A percentile compares a stretch with the other conserved stretches of the same genome.
Evolutionary conservation across 768 basidiomycete species (phyloP).

Genomic region (Pleurotus salmoneostramineus): DNA sequence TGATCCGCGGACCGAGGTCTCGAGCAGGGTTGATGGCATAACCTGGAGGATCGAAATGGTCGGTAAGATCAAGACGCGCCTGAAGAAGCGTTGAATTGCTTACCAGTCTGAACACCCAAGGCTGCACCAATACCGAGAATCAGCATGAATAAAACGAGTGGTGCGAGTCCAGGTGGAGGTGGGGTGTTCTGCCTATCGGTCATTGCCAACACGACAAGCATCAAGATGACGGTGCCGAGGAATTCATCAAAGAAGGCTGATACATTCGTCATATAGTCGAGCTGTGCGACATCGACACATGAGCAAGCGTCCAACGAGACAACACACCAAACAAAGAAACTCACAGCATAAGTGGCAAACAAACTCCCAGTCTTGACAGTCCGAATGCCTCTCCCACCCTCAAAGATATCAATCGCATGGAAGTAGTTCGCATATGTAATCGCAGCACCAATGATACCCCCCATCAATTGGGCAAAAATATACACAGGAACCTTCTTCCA

Average conservation of each 20-base stretch:
- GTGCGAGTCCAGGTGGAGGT: constrained; percentile 46
- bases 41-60: constrained; percentile 12
- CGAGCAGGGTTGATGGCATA: constrained; percentile 40
- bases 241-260: constrained; percentile 51
- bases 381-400: constrained; percentile 51
- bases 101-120: constrained; percentile 63
- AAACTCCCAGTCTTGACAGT: constrained; percentile 53
- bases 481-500: constrained; percentile 77
- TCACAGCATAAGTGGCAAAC: constrained; percentile 58
- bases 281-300: constrained; percentile 15
- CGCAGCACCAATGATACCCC: constrained; percentile 57
- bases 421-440: constrained; percentile 66
- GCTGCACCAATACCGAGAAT: constrained; percentile 54
- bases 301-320: neutral
- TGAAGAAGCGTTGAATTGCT: neutral
- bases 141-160: constrained; percentile 52
- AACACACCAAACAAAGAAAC: constrained; percentile 13
- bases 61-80: neutral
- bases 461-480: constrained; percentile 61
- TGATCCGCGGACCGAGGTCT: constrained; percentile 57
- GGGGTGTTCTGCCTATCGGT: constrained; percentile 52
- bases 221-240: constrained; percentile 52
- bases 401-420: constrained; percentile 63
- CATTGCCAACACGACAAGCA: constrained; percentile 51
- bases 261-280: constrained; percentile 34